phyloP scores from a whole-genome alignment of 2,329 filamentous ascomycete genomes.

The Teratosphaeria viscida region DNA sequence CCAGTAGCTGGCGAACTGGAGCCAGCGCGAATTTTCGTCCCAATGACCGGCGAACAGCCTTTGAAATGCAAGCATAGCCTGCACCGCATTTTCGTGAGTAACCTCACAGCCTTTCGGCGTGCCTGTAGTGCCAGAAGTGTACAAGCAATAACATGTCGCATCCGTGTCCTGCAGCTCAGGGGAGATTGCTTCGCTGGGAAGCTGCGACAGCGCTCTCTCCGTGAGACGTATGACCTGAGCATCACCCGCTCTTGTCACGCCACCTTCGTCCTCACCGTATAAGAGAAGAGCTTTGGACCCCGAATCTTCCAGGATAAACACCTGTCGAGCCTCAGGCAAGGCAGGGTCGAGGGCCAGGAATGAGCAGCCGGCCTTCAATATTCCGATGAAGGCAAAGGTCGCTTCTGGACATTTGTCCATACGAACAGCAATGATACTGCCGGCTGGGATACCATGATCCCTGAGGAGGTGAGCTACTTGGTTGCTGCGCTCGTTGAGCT shows the following conservation, averaged over 20 bases:
- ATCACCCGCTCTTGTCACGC: background rate
- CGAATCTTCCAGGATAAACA: slow-evolving; percentile 70
- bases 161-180: slow-evolving; percentile 25
- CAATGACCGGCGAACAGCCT: slow-evolving; percentile 66
- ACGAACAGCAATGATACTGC: slow-evolving; percentile 61
- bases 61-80: slow-evolving; percentile 81
- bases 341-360: slow-evolving; percentile 72
- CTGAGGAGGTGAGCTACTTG: slow-evolving; percentile 57
- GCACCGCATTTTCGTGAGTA: slow-evolving; percentile 78
- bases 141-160: slow-evolving; percentile 69
- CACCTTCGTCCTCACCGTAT: slow-evolving; percentile 13
- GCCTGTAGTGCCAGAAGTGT: slow-evolving; percentile 74
- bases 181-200: background rate
- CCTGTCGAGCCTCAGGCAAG: slow-evolving; percentile 61
- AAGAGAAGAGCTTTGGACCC: slow-evolving; percentile 41
- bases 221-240: background rate
- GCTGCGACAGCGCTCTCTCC: background rate
- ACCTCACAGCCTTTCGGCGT: slow-evolving; percentile 81
- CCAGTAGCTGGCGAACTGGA: slow-evolving; percentile 90
- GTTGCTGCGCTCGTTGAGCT: slow-evolving; percentile 63
- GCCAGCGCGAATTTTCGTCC: slow-evolving; percentile 63
- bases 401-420: slow-evolving; percentile 81
- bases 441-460: slow-evolving; percentile 38
- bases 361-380: slow-evolving; percentile 70
- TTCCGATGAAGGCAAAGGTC: slow-evolving; percentile 70